phyloP scores from a whole-genome alignment of 129 eudicot species.

The Escallonia rubra region DNA sequence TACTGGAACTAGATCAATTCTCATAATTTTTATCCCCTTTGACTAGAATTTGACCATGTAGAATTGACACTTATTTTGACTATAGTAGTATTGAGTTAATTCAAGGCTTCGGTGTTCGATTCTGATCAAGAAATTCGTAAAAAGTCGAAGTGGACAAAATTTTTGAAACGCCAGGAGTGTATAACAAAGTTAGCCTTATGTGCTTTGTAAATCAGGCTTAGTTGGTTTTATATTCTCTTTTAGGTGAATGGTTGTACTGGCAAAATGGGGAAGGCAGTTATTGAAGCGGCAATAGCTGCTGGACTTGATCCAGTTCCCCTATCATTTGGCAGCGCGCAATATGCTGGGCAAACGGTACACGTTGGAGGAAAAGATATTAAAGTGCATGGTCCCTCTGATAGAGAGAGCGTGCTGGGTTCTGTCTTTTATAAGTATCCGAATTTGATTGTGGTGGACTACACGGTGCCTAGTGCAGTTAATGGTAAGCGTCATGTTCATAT shows the following conservation, averaged over 20 bases:
- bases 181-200: not conserved
- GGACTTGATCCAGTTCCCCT: constrained; percentile 73
- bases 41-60: too few relatives aligned
- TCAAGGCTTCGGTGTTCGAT: not conserved
- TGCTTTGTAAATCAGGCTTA: not conserved
- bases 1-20: constrained; percentile 11
- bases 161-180: not conserved
- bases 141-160: not conserved
- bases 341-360: constrained; percentile 60
- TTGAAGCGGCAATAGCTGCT: constrained; percentile 72
- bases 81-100: not conserved
- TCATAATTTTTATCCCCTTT: too few relatives aligned
- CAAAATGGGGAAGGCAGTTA: constrained; percentile 84
- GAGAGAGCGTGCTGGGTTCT: constrained; percentile 55
- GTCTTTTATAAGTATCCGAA: constrained; percentile 48
- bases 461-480: constrained; percentile 82
- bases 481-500: constrained; percentile 31
- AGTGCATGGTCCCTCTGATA: constrained; percentile 57
- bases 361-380: constrained; percentile 66
- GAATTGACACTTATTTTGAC: too few relatives aligned
- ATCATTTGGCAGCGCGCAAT: constrained; percentile 59
- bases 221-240: not conserved
- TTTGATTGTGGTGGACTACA: constrained; percentile 75
- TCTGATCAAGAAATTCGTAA: too few relatives aligned
- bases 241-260: constrained; percentile 90